Evolutionary conservation across 176 grass and related monocot genomes (phyloP), one percentile per base, ranked within the genome.

Genomic region (Lolium rigidum): DNA sequence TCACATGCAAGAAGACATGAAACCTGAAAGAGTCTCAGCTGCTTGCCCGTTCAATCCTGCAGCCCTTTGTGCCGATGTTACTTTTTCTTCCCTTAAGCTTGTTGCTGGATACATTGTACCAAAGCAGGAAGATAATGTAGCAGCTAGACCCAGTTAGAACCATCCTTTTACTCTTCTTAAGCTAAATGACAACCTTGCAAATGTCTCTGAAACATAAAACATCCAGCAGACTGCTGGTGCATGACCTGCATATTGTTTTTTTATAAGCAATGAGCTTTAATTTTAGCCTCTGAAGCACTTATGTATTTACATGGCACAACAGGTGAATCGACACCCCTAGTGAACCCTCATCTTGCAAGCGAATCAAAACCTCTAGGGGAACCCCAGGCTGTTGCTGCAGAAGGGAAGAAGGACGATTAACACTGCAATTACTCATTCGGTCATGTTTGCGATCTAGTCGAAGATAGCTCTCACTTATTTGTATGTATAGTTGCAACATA

Each of bases 11-110:
- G 31, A 99, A 62, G 94, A 96, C 87, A 91, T 80, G 90, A 96
- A 87, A 70, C 90, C 97, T 75, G 92, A 80, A 73, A 86, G 88
- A 78, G 94, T 77, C 39, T 94, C 97, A 15, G 92, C 97, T 74
- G 88, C 97, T 80, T 99, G 97, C 83, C 97, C 92, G 9, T 94
- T 77, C 86, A 99, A 96, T 18, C 97, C 97, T 74, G 92, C 75
- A 10, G 80, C 86, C 41, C 20, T 74, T 15, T 4, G 3, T 74
- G 9, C 17, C 41, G 7, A 51, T 75, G 64, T n/a, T 81, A 50
- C n/a, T 85, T 60, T 58, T 73, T 48, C 22, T 46, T 44, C 51
- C 56, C 37, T 73, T 59, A 10, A 8, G 4, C 38, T 48, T 3
- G 2, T 35, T 43, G 41, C 2, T 43, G 41, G 41, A 43, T 43